A percentile compares a stretch with the other conserved stretches of the same genome.
These are phyloP conservation scores for Dichotomocladium elegans DNA, from an alignment of 371 early-diverging fungal genomes.

Conservation along the genomic window DNA sequence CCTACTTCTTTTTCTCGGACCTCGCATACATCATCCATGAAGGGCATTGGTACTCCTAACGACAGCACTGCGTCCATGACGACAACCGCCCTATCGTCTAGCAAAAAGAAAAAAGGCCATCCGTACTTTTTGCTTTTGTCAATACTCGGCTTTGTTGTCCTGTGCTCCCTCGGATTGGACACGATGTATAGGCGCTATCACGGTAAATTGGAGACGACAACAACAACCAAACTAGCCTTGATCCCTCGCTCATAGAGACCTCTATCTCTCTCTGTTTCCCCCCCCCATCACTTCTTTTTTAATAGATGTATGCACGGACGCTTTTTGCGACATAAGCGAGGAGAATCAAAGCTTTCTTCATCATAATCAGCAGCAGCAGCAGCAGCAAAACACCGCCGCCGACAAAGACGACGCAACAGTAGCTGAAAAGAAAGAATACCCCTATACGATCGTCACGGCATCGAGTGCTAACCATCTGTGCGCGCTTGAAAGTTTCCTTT, in stretches of 20 bases:
- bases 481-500: constrained; percentile 55
- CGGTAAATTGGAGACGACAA: neutral
- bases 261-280: too few species aligned
- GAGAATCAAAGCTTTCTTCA: neutral
- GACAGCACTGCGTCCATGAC: too few species aligned
- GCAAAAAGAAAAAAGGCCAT: too few species aligned
- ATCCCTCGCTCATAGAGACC: neutral
- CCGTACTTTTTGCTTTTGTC: too few species aligned
- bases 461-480: constrained; percentile 63
- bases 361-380: neutral
- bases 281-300: too few species aligned
- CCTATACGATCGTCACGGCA: constrained; percentile 57
- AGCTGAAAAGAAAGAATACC: constrained; percentile 7
- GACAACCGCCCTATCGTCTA: too few species aligned
- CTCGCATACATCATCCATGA: too few species aligned
- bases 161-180: neutral
- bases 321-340: neutral
- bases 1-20: too few species aligned
- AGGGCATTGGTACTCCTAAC: too few species aligned
- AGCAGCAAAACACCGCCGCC: neutral
- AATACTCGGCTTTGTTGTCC: neutral
- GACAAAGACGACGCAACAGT: too few species aligned
- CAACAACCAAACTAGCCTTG: neutral
- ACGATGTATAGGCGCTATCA: neutral
- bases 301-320: neutral